phyloP scores from a whole-genome alignment of 257 asterid genomes.

The Thymus quinquecostatus region DNA sequence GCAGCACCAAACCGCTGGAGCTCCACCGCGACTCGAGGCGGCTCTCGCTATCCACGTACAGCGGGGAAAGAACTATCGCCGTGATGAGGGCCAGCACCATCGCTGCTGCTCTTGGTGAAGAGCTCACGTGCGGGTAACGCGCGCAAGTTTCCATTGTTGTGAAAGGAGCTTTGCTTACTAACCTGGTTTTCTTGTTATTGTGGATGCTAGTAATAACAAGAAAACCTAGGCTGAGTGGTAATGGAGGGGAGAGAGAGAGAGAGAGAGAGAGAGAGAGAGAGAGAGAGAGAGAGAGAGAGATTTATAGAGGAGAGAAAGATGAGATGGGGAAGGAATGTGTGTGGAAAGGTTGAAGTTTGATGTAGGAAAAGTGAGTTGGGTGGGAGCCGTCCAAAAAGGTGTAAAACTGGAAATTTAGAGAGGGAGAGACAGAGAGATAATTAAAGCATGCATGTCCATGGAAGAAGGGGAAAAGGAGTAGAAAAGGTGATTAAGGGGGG shows the following conservation, averaged over 20 bases:
- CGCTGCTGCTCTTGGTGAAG: slow-evolving; percentile 71
- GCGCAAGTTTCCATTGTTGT: slow-evolving; percentile 46
- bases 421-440: background rate
- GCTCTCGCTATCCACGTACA: slow-evolving; percentile 49
- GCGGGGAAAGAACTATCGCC: slow-evolving; percentile 69
- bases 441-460: slow-evolving; percentile 21
- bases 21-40: slow-evolving; percentile 59
- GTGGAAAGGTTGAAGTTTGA: slow-evolving; percentile 50
- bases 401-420: background rate
- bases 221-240: slow-evolving; percentile 31
- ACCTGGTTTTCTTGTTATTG: slow-evolving; percentile 35
- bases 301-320: slow-evolving; percentile 40
- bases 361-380: slow-evolving; percentile 34
- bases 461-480: slow-evolving; percentile 21
- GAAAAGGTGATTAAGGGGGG: slow-evolving; percentile 31
- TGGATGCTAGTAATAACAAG: slow-evolving; percentile 2
- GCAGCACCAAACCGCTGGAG: slow-evolving; percentile 62
- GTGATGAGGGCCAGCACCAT: slow-evolving; percentile 63
- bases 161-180: background rate
- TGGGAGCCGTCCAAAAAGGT: slow-evolving; percentile 76
- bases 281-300: slow-evolving; percentile 18
- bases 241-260: slow-evolving; percentile 11
- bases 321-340: slow-evolving; percentile 46
- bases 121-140: slow-evolving; percentile 31
- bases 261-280: slow-evolving; percentile 18